A percentile compares a stretch with the other conserved stretches of the same genome.
Evolutionary conservation across 2,329 filamentous ascomycete species (phyloP).

Genomic region (Thielaviopsis musarum): DNA sequence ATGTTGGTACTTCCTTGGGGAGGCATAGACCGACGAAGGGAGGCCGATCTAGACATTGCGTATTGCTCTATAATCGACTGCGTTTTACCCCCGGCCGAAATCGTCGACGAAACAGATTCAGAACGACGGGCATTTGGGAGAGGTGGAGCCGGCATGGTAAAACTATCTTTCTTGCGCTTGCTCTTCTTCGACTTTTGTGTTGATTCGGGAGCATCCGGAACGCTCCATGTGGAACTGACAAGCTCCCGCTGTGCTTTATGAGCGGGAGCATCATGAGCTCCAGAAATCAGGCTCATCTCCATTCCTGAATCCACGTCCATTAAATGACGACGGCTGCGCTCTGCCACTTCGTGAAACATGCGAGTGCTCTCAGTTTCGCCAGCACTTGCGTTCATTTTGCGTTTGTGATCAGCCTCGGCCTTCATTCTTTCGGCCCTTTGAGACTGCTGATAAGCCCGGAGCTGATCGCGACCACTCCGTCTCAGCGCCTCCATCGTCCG

Average conservation of each 20-base stretch:
- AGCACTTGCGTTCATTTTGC: conserved; percentile 8
- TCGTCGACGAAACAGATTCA: conserved; percentile 8
- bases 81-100: conserved; percentile 11
- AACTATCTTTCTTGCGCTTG: conserved; percentile 2
- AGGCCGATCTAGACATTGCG: conserved; percentile 6
- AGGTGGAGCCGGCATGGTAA: conserved; percentile 5
- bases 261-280: conserved; percentile 22
- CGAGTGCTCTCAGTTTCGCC: conserved; percentile 3
- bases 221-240: conserved; percentile 9
- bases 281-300: conserved; percentile 21
- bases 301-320: conserved; percentile 26
- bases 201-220: conserved; percentile 6
- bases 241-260: conserved; percentile 20
- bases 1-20: conserved; percentile 16
- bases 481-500: conserved; percentile 33
- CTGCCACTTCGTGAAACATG: conserved; percentile 11
- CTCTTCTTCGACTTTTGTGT: conserved; percentile 3
- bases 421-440: conserved; percentile 22
- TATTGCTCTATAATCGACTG: conserved; percentile 11
- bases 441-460: conserved; percentile 28
- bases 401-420: conserved; percentile 13
- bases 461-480: conserved; percentile 32
- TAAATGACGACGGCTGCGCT: conserved; percentile 17
- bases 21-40: conserved; percentile 2
- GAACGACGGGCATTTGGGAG: conserved; percentile 2